Percentiles rank a stretch among this genome's conserved stretches.
phyloP scores from a whole-genome alignment of 2,329 filamentous ascomycete genomes.

The Didymella keratinophila region DNA sequence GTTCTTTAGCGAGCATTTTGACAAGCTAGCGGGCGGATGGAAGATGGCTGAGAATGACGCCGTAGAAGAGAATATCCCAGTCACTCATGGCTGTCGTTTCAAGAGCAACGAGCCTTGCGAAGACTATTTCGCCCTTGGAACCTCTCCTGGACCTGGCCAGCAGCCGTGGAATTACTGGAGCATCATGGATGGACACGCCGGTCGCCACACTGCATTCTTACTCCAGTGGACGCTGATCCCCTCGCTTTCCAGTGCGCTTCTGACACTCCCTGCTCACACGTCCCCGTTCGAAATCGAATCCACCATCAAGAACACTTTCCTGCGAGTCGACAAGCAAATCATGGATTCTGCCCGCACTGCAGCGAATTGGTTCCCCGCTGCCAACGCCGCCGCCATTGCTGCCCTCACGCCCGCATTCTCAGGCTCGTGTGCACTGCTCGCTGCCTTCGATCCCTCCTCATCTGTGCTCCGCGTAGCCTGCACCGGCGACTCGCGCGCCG shows the following conservation, averaged over 20 bases:
- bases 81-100: constrained; percentile 44
- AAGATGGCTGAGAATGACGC: constrained; percentile 40
- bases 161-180: constrained; percentile 52
- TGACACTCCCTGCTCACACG: constrained; percentile 35
- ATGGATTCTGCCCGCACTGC: constrained; percentile 51
- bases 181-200: constrained; percentile 62
- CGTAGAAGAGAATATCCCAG: constrained; percentile 33
- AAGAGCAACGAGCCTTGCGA: constrained; percentile 45
- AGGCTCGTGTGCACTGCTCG: constrained; percentile 70
- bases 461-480: constrained; percentile 68
- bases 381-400: constrained; percentile 36
- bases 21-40: constrained; percentile 39
- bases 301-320: constrained; percentile 66
- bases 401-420: constrained; percentile 52
- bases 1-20: constrained; percentile 37
- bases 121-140: constrained; percentile 43
- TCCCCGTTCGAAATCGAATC: constrained; percentile 60
- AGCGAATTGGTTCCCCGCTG: constrained; percentile 51
- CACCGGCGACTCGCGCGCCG: constrained; percentile 72
- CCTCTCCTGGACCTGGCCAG: constrained; percentile 37
- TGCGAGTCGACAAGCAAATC: constrained; percentile 65
- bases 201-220: constrained; percentile 53
- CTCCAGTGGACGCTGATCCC: constrained; percentile 55
- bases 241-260: constrained; percentile 52
- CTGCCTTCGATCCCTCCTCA: constrained; percentile 65